Evolutionary conservation across 192 early-diverging fungal genomes (phyloP), one percentile per base, ranked within the genome.

Genomic region (Linnemannia schmuckeri): DNA sequence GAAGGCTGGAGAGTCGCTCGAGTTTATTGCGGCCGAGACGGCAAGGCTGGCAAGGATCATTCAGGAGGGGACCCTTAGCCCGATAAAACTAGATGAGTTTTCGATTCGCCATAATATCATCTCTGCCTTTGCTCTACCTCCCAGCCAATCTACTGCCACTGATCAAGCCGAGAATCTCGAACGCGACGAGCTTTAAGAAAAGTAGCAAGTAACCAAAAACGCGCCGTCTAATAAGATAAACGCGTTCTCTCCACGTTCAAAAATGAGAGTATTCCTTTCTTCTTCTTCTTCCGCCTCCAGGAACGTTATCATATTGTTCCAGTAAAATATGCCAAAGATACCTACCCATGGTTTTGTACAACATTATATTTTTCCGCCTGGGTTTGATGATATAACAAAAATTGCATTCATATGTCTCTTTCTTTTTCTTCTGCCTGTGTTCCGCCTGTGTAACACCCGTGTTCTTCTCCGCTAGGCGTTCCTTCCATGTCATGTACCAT

Each of bases 51-150:
- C 91, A 15, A 96, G 94, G 88, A 93, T 99, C 57, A 66, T 94
- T 37, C 90, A 86, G 54, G 89, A 89, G 33, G 94, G 94, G 15
- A 93, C 91, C 47, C 80, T 96, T n/a, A 91, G 91, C 44, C 72
- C 87, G 13, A 89, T 83, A 70, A 97, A 97, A 90, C 68, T 91
- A 30, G 97, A 99, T 86, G 93, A 95, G 77, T 96, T 99, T 76
- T 85, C 91, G 30, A 94, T 95, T 78, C 93, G 96, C 77, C 88
- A 92, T 81, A 99, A 99, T 82, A 97, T 99, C 73, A 90, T 99
- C 17, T 69, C 77, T 41, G 88, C 72, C 27, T 92, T 92, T 52
- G 15, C 6, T 10, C n/a, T 37, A 37, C 40, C 54, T 35, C 38
- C 42, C 54, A 22, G 54, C 20, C 76, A 76, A 52, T 17, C 61